Conservation (phyloP, 805 yeast species). For the Pichia gijzeniarum region DNA sequence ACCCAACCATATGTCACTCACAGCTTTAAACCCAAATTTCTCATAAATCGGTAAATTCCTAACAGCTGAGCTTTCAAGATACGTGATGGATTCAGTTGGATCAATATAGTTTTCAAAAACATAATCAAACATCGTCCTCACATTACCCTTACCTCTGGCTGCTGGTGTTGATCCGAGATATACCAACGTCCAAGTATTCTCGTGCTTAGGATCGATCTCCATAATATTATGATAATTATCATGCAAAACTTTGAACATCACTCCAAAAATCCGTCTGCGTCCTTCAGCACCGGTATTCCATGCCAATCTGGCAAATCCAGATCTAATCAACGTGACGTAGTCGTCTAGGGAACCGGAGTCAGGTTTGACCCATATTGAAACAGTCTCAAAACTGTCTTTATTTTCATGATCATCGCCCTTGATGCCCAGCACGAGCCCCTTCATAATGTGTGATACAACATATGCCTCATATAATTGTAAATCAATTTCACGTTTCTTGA, state of each 20-base stretch:
- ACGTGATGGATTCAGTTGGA: slow-evolving; percentile 33
- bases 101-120: slow-evolving; percentile 44
- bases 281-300: slow-evolving; percentile 43
- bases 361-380: slow-evolving; percentile 49
- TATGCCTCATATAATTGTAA: slow-evolving; percentile 44
- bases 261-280: slow-evolving; percentile 42
- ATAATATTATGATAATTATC: slow-evolving; percentile 41
- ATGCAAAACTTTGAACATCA: slow-evolving; percentile 46
- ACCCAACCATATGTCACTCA: slow-evolving; percentile 41
- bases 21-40: slow-evolving; percentile 43
- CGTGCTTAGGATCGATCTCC: slow-evolving; percentile 30
- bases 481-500: slow-evolving; percentile 29
- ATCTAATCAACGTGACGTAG: slow-evolving; percentile 40
- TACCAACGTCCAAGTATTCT: slow-evolving; percentile 29
- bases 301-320: slow-evolving; percentile 49
- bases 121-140: slow-evolving; percentile 41
- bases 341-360: slow-evolving; percentile 38
- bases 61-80: slow-evolving; percentile 44
- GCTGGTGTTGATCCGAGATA: slow-evolving; percentile 32
- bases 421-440: slow-evolving; percentile 45
- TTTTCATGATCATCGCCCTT: slow-evolving; percentile 35
- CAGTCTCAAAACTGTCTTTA: slow-evolving; percentile 41
- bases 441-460: slow-evolving; percentile 41
- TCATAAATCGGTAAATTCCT: slow-evolving; percentile 47
- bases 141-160: slow-evolving; percentile 55